Evolutionary conservation across 2,329 filamentous ascomycete genomes (phyloP).

Genomic region (Alternaria brassicicola): DNA sequence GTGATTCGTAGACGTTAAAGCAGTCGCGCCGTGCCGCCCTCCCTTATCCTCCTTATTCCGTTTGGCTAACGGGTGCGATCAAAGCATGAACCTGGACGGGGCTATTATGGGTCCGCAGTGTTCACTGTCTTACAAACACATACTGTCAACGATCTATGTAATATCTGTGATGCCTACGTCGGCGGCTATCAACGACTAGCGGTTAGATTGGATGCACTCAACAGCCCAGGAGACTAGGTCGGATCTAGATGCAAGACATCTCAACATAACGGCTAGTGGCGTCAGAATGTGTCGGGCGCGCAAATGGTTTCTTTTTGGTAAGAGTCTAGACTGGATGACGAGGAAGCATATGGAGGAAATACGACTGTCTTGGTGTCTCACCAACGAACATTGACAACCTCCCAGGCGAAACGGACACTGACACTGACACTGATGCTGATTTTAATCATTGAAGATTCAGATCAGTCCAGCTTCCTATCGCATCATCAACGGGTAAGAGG

Average conservation of each 20-base stretch:
- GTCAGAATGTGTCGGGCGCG: conserved; percentile 1
- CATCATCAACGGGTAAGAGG: neutral
- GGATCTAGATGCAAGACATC: conserved; percentile 1
- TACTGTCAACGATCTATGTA: conserved; percentile 15
- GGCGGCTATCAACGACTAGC: conserved; percentile 20
- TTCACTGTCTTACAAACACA: neutral
- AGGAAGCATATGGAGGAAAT: neutral
- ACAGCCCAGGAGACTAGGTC: neutral
- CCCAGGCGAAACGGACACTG: neutral
- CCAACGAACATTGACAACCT: neutral
- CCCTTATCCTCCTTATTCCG: conserved; percentile 15
- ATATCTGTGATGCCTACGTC: conserved; percentile 8
- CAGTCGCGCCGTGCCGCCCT: conserved; percentile 41
- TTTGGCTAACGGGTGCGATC: conserved; percentile 6
- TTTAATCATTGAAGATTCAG: neutral
- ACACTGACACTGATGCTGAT: neutral
- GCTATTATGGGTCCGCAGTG: conserved; percentile 9
- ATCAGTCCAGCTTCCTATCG: neutral
- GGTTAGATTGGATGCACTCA: conserved; percentile 11
- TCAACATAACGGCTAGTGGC: neutral
- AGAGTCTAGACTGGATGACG: neutral
- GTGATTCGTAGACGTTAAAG: conserved; percentile 35
- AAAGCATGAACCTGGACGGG: conserved; percentile 6
- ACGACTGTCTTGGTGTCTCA: neutral
- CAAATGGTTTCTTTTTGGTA: neutral